Evolutionary conservation across 2,329 filamentous ascomycete genomes (phyloP).

Genomic region (Penicillium sclerotiorum): DNA sequence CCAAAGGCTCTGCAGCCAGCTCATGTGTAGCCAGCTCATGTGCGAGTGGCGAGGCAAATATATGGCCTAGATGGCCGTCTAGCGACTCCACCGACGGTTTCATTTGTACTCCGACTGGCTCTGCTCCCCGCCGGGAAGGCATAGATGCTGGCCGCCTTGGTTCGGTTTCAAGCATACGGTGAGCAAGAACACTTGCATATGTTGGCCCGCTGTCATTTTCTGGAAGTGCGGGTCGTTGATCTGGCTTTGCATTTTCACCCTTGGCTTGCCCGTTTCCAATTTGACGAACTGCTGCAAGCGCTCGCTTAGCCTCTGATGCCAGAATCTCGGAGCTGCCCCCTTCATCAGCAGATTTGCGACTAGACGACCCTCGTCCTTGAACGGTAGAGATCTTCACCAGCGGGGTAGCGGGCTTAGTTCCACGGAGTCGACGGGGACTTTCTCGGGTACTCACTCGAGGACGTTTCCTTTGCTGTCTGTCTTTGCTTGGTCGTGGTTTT

Average conservation of each 20-base stretch:
- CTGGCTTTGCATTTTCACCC: conserved; percentile 14
- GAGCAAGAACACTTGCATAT: conserved; percentile 38
- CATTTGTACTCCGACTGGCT: conserved; percentile 23
- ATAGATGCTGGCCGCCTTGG: conserved; percentile 27
- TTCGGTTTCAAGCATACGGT: conserved; percentile 21
- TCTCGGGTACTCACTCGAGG: conserved; percentile 6
- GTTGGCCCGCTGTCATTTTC: conserved; percentile 35
- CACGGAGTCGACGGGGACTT: conserved; percentile 21
- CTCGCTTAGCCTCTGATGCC: conserved; percentile 42
- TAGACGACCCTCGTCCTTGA: conserved; percentile 36
- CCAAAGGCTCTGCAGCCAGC: conserved; percentile 27
- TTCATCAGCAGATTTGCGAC: conserved; percentile 19
- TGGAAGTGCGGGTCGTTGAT: conserved; percentile 1
- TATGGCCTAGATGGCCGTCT: conserved; percentile 26
- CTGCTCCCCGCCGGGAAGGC: conserved; percentile 15
- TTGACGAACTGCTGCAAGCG: conserved; percentile 42
- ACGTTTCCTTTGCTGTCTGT: conserved; percentile 6
- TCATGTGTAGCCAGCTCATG: conserved; percentile 26
- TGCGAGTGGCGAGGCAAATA: conserved; percentile 33
- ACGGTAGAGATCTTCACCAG: conserved; percentile 28
- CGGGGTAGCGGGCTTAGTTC: conserved; percentile 25
- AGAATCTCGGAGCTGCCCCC: conserved; percentile 22
- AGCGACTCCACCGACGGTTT: conserved; percentile 37
- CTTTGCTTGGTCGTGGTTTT: conserved; percentile 16
- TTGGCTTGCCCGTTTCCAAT: conserved; percentile 35